Evolutionary conservation across 495 filamentous ascomycete species (phyloP), one percentile per base, ranked within the genome.

Genomic region (Cercophora newfieldiana): DNA sequence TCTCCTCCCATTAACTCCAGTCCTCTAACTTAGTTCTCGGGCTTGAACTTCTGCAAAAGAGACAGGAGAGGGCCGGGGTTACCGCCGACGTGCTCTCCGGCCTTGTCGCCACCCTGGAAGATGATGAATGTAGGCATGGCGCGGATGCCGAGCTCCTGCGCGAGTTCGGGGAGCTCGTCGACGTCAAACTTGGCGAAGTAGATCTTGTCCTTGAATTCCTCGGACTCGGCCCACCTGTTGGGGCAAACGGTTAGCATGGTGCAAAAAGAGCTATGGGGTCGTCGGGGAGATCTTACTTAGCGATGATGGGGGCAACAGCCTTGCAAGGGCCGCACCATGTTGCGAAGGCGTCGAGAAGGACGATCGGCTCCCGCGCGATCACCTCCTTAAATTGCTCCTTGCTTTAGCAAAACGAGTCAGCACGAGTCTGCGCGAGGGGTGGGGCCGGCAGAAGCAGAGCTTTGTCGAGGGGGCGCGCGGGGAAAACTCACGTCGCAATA

Each of bases 311-410:
- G 21, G 93, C 86, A 70, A 98, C 92, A 69, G 86, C 82, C 83
- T 93, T 97, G 89, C 94, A 98, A 62, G 94, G 94, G 64, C 93
- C 94, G 84, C 94, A 98, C 94, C 94, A 98, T 37, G 80, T 85
- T 51, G 94, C 94, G 76, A 89, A 91, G 81, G 87, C 93, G 83
- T 98, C 94, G 77, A 97, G 74, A 69, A 97, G 80, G 68, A 96
- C 83, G 68, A 91, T 76, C 16, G 82, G 82, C 78, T 85, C 70
- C 7, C 75, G 64, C 33, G 78, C 69, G 60, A 92, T 64, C 50
- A 85, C 85, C 61, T 75, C 66, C 59, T 88, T 79, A 81, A 88
- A 97, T 31, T 88, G 83, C 0, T 78, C 75, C 68, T 81, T 81
- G 63, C 91, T 96, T 73, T 77, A 25, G 16, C 37, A 58, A 7